Conservation (phyloP, 2,329 filamentous ascomycete species). For the Botrytis paeoniae region DNA sequence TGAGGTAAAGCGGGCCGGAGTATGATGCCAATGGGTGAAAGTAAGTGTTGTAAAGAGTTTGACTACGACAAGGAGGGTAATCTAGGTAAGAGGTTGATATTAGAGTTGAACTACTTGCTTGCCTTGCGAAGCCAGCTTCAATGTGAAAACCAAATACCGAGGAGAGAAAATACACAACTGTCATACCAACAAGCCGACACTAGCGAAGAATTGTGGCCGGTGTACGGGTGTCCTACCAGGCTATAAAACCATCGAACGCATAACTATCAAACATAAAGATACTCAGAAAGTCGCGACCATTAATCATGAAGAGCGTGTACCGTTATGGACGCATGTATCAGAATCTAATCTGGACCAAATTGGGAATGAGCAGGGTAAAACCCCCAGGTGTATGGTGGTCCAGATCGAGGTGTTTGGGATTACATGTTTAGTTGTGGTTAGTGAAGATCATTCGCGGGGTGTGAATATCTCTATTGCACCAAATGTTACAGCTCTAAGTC, state of each 20-base stretch:
- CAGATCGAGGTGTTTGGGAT: not conserved
- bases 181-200: not conserved
- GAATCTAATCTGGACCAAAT: not conserved
- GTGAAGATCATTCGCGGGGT: not conserved
- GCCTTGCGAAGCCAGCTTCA: too few species aligned
- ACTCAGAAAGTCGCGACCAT: not conserved
- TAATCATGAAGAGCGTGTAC: not conserved
- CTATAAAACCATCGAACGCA: not conserved
- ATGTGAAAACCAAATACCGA: too few species aligned
- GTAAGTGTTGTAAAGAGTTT: too few species aligned
- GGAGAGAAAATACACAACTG: too few species aligned
- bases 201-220: fast-evolving
- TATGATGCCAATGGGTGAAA: too few species aligned
- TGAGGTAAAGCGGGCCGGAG: too few species aligned
- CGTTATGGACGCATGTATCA: not conserved
- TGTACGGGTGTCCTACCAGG: not conserved
- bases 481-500: too few species aligned
- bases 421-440: not conserved
- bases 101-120: too few species aligned
- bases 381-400: not conserved
- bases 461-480: not conserved
- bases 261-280: not conserved
- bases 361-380: not conserved
- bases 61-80: too few species aligned
- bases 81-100: too few species aligned